Conservation (phyloP, 805 yeast species). For the Cyberlindnera nakhonratchasimensis region DNA sequence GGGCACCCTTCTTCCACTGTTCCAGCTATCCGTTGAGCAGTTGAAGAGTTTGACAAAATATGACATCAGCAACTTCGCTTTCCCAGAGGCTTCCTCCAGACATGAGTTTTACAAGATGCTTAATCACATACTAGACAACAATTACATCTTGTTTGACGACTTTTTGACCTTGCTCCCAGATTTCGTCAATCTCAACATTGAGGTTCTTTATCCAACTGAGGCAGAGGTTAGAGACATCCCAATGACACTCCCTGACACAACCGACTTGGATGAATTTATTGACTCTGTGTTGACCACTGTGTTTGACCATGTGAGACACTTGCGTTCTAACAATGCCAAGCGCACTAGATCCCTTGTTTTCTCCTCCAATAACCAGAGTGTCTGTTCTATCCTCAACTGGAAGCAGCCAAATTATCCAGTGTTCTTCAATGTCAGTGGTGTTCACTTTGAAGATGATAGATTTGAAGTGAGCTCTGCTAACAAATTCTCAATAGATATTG, state of each 20-base stretch:
- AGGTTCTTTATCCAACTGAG: constrained; percentile 71
- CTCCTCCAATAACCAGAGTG: constrained; percentile 80
- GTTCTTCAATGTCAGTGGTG: constrained; percentile 75
- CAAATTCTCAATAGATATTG: constrained; percentile 32
- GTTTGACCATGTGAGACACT: constrained; percentile 66
- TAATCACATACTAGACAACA: constrained; percentile 41
- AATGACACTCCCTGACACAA: constrained; percentile 36
- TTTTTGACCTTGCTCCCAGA: constrained; percentile 54
- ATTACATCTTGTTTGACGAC: constrained; percentile 57
- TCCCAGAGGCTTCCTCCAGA: constrained; percentile 9
- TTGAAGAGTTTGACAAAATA: constrained; percentile 31
- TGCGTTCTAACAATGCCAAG: constrained; percentile 34
- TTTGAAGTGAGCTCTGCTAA: constrained; percentile 41
- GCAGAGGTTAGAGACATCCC: constrained; percentile 41
- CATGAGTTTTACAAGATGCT: constrained; percentile 30
- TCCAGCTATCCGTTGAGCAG: constrained; percentile 44
- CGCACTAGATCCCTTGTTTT: constrained; percentile 68
- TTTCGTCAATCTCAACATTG: constrained; percentile 65
- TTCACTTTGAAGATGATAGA: constrained; percentile 35
- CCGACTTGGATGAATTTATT: constrained; percentile 67
- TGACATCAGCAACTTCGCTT: constrained; percentile 22
- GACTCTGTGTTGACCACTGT: constrained; percentile 69
- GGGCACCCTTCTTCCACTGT: constrained; percentile 55
- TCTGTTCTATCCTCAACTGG: constrained; percentile 96
- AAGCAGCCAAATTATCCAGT: constrained; percentile 98